Evolutionary conservation across 768 basidiomycete species (phyloP).

Genomic region (Psilocybe subaeruginosa): DNA sequence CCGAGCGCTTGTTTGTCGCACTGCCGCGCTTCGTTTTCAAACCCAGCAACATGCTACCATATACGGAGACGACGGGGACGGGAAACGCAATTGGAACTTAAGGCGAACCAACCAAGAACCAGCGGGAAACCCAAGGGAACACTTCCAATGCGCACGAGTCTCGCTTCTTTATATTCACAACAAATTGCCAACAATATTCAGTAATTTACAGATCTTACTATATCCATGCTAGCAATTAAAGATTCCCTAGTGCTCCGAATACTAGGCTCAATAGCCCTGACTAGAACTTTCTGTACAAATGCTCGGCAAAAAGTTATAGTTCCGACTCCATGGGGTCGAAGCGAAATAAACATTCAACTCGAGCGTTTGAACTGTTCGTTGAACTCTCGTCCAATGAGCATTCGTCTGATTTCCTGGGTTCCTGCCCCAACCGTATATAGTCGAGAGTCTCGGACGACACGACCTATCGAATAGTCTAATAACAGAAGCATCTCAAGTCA

Average conservation of each 20-base stretch:
- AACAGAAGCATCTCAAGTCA: slow-evolving; percentile 1
- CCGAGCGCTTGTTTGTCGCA: slow-evolving; percentile 2
- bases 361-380: slow-evolving; percentile 61
- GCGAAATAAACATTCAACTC: not conserved
- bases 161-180: no score
- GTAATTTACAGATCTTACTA: no score
- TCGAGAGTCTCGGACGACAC: slow-evolving; percentile 84
- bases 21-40: slow-evolving; percentile 8
- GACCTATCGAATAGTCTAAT: slow-evolving; percentile 87
- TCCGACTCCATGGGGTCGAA: not conserved
- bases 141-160: no score
- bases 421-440: slow-evolving; percentile 96
- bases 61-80: not conserved
- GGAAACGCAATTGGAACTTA: no score
- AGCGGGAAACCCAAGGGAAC: no score
- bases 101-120: no score
- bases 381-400: slow-evolving; percentile 94
- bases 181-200: no score
- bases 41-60: slow-evolving; percentile 16
- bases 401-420: slow-evolving; percentile 92
- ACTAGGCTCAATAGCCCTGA: no score
- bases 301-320: no score
- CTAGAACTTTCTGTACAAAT: no score
- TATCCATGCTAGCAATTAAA: no score
- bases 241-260: no score